These are phyloP conservation scores for Phialemoniopsis sp. DNA, from an alignment of 2,329 filamentous ascomycete genomes.

Conservation along the genomic window DNA sequence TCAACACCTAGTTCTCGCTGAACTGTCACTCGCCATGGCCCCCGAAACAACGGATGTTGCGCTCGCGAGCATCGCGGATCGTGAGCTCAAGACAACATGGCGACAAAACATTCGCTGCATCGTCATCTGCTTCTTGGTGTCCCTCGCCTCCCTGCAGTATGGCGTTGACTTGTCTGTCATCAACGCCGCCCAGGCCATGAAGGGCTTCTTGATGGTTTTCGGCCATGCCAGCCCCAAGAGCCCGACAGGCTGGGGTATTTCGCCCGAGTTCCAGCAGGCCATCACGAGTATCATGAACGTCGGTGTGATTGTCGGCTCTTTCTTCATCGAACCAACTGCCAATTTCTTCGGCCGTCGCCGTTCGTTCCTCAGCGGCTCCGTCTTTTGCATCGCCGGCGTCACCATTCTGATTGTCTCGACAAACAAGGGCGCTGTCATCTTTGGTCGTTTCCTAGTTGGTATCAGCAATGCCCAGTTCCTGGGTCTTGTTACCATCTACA, in stretches of 20 bases:
- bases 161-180: background rate
- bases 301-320: constrained; percentile 6
- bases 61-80: background rate
- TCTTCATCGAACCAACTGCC: constrained; percentile 6
- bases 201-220: background rate
- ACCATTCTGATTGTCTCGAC: constrained; percentile 6
- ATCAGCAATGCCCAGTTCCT: constrained; percentile 7
- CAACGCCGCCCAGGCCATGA: background rate
- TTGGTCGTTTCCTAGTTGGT: constrained; percentile 8
- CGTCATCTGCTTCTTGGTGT: background rate
- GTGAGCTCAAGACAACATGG: background rate
- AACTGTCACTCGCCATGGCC: no score
- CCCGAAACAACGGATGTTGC: background rate
- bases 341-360: constrained; percentile 6
- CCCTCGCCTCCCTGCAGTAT: background rate
- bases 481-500: constrained; percentile 7
- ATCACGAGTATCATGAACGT: constrained; percentile 1
- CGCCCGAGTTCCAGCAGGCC: background rate
- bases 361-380: constrained; percentile 5
- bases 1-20: no score
- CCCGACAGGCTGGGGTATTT: background rate
- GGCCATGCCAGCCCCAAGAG: background rate
- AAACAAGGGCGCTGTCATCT: constrained; percentile 5
- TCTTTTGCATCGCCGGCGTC: constrained; percentile 4
- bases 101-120: background rate